Base-by-base conservation (phyloP, 1,284 basidiomycete genomes). In the Pholiota adiposa region DNA sequence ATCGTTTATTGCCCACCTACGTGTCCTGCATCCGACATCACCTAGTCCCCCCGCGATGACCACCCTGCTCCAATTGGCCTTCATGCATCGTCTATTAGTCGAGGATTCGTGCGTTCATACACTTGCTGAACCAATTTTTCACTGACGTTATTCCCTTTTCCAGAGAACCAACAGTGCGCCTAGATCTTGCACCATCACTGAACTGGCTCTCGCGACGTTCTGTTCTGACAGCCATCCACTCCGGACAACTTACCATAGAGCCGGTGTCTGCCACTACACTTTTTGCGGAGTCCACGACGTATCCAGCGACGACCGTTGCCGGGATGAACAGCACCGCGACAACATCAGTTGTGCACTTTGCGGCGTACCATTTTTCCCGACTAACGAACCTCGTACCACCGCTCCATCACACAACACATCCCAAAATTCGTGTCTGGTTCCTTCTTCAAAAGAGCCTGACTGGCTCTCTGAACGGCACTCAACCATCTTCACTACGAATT, bases 161-260 rank as follows among this genome's bases (percentile, higher is more conserved):
- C 68, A 92, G 96, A 18, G 97, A 99, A 65, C 94, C 97, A 0
- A 94, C 95, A 0, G 79, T 98, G 36, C 89, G 97, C 2, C 84
- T 99, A 23, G 96, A 98, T 71, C 78, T 94, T n/a, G 96, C 97
- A 0, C 94, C 96, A 0, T 94, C 95, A 12, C 81, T 99, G 27
- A 96, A 94, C 68, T 98, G 94, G 92, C 82, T 99, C 12, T 92
- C 92, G 8, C 85, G 97, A 19, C 87, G 96, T 29, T 88, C 89
- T n/a, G 92, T 98, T 11, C 82, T 91, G 5, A 78, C 87, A 7
- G 96, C 97, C 1, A 92, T 99, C 58, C 87, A 98, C 64, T 86
- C 86, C 12, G 95, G 96, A 1, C 92, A 95, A 68, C 82, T 99
- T 9, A 87, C 88, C 14, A 91, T 99, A 57, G 97, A 98, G 70